Evolutionary conservation across 2,329 filamentous ascomycete species (phyloP).

Genomic region (Alternaria sp.): DNA sequence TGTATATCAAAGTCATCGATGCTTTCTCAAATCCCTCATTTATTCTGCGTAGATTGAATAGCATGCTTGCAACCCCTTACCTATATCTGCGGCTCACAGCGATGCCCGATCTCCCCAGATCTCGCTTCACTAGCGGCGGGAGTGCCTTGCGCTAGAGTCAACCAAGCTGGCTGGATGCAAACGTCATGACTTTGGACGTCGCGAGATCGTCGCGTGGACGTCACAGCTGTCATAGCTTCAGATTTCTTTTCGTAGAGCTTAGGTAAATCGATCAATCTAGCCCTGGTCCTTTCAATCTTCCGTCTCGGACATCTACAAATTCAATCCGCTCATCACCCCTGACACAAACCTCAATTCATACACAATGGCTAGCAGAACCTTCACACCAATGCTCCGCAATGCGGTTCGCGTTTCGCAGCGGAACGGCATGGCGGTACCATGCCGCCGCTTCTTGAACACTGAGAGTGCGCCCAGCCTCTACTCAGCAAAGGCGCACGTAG

Average conservation of each 20-base stretch:
- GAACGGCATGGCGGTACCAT: neutral
- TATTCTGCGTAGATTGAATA: too few relatives aligned
- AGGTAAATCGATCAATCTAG: neutral
- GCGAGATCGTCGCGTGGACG: neutral
- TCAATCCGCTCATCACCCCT: neutral
- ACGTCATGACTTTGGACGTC: constrained; percentile 16
- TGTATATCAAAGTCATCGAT: too few relatives aligned
- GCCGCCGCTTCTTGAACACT: constrained; percentile 48
- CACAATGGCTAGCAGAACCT: constrained; percentile 22
- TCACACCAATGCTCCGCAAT: constrained; percentile 21
- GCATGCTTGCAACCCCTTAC: neutral
- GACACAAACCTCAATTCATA: neutral
- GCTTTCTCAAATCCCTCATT: too few relatives aligned
- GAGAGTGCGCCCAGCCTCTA: constrained; percentile 50
- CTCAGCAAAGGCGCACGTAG: constrained; percentile 47
- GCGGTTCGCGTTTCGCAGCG: constrained; percentile 14
- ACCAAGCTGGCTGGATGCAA: neutral
- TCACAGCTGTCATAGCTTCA: constrained; percentile 5
- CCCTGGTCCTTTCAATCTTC: neutral
- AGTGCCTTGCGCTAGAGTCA: constrained; percentile 14
- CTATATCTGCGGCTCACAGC: neutral
- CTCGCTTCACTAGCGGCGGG: constrained; percentile 17
- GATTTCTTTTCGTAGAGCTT: neutral
- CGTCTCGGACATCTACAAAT: neutral
- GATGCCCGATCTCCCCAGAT: constrained; percentile 5